phyloP scores from a whole-genome alignment of 169 alveolate genomes.

The Toxoplasma gondii region DNA sequence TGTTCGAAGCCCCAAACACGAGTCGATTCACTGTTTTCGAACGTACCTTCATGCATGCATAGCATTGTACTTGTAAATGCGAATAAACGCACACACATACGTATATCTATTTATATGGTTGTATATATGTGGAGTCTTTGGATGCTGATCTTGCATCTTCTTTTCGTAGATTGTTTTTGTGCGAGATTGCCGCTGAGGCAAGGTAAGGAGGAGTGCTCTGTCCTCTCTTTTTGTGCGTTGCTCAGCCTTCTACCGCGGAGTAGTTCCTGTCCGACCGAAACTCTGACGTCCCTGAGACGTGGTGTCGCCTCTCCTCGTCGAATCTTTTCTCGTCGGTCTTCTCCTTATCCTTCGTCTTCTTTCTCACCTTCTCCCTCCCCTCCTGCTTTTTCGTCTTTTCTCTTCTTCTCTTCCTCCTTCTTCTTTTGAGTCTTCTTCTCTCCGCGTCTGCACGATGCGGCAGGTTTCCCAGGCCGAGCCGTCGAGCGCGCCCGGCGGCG shows the following conservation, averaged over 20 bases:
- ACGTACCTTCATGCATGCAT: too few species aligned
- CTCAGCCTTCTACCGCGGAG: slow-evolving; percentile 30
- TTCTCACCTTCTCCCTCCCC: neutral
- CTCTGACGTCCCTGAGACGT: neutral
- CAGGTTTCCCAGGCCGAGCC: too few species aligned
- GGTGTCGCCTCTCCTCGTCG: neutral
- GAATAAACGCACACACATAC: too few species aligned
- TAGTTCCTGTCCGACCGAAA: neutral
- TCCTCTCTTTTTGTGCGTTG: neutral
- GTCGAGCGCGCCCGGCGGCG: too few species aligned
- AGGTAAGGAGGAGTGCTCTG: neutral
- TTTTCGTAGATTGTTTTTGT: neutral
- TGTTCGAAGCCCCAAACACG: neutral
- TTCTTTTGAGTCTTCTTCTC: neutral
- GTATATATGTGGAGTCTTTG: too few species aligned
- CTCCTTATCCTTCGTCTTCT: neutral
- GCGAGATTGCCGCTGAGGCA: neutral
- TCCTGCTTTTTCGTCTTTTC: neutral
- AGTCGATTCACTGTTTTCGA: too few species aligned
- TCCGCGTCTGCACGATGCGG: too few species aligned
- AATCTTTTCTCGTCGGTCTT: neutral
- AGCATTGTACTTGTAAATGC: too few species aligned
- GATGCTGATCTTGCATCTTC: neutral
- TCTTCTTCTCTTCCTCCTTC: neutral
- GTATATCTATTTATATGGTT: too few species aligned